Evolutionary conservation across 2,329 filamentous ascomycete genomes (phyloP).

Genomic region (Phyllosticta citriasiana): DNA sequence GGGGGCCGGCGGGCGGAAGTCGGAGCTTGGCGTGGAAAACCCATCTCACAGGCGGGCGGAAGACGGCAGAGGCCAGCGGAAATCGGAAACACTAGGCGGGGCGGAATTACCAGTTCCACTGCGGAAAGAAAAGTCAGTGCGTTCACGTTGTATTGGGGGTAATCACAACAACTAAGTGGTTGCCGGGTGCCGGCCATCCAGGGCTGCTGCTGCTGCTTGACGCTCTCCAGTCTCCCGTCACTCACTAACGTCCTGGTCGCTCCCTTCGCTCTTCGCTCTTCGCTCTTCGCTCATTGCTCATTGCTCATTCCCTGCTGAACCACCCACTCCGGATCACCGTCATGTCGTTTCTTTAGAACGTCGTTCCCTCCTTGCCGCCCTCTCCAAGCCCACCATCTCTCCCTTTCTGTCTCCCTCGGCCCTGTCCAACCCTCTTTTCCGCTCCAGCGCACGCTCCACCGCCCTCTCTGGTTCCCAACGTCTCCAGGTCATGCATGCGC

Average conservation of each 20-base stretch:
- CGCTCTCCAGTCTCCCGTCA: no score
- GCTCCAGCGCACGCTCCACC: background rate
- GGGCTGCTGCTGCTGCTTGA: no score
- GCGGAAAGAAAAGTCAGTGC: no score
- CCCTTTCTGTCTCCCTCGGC: background rate
- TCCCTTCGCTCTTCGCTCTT: background rate
- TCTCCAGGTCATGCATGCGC: slow-evolving; percentile 6
- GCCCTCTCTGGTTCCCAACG: background rate
- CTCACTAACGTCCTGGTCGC: no score
- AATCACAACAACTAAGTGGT: no score
- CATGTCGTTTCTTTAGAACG: background rate
- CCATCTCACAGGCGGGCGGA: no score
- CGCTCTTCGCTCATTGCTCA: background rate
- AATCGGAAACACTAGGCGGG: no score
- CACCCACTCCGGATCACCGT: background rate
- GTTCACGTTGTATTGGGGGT: no score
- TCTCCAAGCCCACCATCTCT: background rate
- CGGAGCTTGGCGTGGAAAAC: background rate
- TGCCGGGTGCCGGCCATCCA: no score
- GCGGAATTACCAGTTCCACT: no score
- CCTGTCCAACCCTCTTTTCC: background rate
- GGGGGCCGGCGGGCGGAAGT: background rate
- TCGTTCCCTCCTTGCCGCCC: background rate
- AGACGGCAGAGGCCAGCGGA: no score
- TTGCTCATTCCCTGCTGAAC: background rate